Percentiles rank a stretch among this genome's conserved stretches.
Conservation (phyloP, 345 rosid species). For the Eucalyptus brandiana region DNA sequence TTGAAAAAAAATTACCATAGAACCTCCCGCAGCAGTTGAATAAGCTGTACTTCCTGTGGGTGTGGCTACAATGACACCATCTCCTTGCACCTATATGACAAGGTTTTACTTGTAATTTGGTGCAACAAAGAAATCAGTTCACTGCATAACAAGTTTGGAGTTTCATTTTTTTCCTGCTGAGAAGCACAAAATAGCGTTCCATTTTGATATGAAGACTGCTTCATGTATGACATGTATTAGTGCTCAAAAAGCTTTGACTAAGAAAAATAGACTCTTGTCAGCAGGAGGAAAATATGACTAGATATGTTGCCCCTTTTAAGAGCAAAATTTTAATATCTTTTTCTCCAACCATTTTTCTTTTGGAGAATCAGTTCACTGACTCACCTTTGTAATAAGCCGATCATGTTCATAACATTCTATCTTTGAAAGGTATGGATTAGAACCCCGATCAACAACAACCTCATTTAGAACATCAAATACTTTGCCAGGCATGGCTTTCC, state of each 20-base stretch:
- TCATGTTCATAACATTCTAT: conserved; percentile 95
- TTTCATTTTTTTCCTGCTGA: neutral
- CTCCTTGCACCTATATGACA: conserved; percentile 83
- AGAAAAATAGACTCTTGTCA: neutral
- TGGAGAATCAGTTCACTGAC: neutral
- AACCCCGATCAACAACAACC: conserved; percentile 91
- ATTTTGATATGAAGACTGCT: neutral
- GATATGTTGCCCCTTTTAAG: neutral
- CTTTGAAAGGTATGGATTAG: conserved; percentile 98
- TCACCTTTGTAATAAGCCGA: conserved; percentile 93
- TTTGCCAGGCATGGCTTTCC: conserved; percentile 90
- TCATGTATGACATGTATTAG: neutral
- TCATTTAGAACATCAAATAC: conserved; percentile 90
- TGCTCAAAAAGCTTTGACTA: neutral
- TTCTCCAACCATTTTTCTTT: neutral
- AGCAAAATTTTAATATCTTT: neutral
- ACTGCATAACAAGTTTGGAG: neutral
- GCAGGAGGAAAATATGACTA: neutral
- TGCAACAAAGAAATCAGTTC: neutral
- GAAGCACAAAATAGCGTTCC: neutral
- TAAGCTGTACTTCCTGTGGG: conserved; percentile 99
- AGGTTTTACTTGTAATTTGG: neutral
- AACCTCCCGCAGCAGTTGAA: conserved; percentile 98
- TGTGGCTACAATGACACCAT: conserved; percentile 97
- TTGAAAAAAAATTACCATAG: conserved; percentile 46